Conservation (phyloP, 2,329 filamentous ascomycete genomes). For the Rutstroemia sydowiana region DNA sequence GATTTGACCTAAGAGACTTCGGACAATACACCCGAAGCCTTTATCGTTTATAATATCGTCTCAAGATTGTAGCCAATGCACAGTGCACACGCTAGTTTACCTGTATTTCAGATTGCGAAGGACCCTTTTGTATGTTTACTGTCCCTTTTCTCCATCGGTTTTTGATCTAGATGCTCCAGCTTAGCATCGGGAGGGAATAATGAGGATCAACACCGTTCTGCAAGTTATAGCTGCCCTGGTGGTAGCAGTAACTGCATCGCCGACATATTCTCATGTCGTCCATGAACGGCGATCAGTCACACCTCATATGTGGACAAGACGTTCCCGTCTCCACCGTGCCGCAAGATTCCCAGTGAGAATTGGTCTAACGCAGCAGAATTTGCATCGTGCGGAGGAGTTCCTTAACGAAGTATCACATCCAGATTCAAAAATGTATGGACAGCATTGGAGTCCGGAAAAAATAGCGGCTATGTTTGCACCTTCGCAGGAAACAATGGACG, state of each 20-base stretch:
- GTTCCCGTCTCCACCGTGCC: slow-evolving; percentile 17
- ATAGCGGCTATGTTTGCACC: slow-evolving; percentile 38
- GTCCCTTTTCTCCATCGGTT: background rate
- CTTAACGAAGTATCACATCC: slow-evolving; percentile 39
- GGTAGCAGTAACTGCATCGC: slow-evolving; percentile 22
- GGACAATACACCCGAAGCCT: too few relatives aligned
- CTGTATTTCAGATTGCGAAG: too few relatives aligned
- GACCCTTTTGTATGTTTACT: background rate
- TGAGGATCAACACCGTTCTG: slow-evolving; percentile 19
- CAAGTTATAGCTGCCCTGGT: slow-evolving; percentile 24
- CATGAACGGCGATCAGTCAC: slow-evolving; percentile 21
- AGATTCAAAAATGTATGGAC: slow-evolving; percentile 38
- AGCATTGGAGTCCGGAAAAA: slow-evolving; percentile 39
- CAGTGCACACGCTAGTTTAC: too few relatives aligned
- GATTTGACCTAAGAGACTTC: too few relatives aligned
- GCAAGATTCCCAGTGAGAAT: slow-evolving; percentile 29
- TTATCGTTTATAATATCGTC: background rate
- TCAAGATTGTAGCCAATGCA: background rate
- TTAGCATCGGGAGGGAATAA: slow-evolving; percentile 17
- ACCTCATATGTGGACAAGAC: slow-evolving; percentile 18
- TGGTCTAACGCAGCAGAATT: slow-evolving; percentile 39
- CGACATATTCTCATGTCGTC: slow-evolving; percentile 21
- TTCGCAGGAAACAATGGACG: slow-evolving; percentile 37
- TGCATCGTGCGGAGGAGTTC: slow-evolving; percentile 39
- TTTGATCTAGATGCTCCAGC: slow-evolving; percentile 17